Percentiles rank a stretch among this genome's conserved stretches.
Evolutionary conservation across 1,284 basidiomycete species (phyloP).

Genomic region (Macrocybe sp.): DNA sequence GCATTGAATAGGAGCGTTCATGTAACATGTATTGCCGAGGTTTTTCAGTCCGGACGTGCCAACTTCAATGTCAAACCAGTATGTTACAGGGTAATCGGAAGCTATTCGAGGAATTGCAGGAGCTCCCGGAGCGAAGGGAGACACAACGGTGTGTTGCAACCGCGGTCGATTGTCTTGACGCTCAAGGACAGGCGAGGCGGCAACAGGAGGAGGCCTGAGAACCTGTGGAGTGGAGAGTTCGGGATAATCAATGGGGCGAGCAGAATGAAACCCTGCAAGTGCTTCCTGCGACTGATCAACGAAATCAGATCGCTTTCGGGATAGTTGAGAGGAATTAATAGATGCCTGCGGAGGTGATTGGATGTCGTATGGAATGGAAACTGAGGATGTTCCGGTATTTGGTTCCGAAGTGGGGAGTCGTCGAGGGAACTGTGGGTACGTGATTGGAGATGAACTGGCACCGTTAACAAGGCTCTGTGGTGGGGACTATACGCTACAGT

Average conservation of each 20-base stretch:
- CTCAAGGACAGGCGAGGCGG: constrained; percentile 61
- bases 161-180: constrained; percentile 63
- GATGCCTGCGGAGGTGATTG: constrained; percentile 76
- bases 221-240: constrained; percentile 57
- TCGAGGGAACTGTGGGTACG: constrained; percentile 39
- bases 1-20: constrained; percentile 98
- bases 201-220: constrained; percentile 73
- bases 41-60: constrained; percentile 91
- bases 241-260: constrained; percentile 76
- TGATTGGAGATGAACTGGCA: constrained; percentile 25
- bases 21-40: constrained; percentile 97
- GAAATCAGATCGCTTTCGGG: constrained; percentile 75
- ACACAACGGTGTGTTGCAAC: constrained; percentile 16
- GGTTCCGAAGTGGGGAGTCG: constrained; percentile 26
- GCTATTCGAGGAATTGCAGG: constrained; percentile 56
- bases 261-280: constrained; percentile 44
- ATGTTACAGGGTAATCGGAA: constrained; percentile 71
- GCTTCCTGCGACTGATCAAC: constrained; percentile 74
- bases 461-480: constrained; percentile 23
- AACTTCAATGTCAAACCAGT: constrained; percentile 77
- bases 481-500: too few relatives aligned
- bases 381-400: constrained; percentile 26
- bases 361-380: constrained; percentile 34
- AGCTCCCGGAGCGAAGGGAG: constrained; percentile 24
- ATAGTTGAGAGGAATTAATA: constrained; percentile 61